Conservation (phyloP, 192 early-diverging fungal species). For the Coemansia sp. region DNA sequence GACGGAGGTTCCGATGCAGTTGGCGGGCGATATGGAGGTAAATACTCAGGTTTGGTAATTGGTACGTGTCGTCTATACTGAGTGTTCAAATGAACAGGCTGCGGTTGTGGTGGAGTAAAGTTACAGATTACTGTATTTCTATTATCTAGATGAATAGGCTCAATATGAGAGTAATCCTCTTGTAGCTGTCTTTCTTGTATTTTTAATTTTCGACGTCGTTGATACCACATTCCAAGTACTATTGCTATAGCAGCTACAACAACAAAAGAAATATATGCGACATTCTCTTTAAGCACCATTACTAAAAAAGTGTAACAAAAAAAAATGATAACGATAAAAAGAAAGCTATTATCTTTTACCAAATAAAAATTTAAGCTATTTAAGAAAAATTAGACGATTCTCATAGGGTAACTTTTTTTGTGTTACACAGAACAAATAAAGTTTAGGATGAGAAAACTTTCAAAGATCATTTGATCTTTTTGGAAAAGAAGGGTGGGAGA, state of each 20-base stretch:
- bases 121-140: not conserved
- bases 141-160: not conserved
- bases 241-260: conserved; percentile 6
- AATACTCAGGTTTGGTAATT: conserved; percentile 16
- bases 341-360: not conserved
- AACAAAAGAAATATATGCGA: conserved; percentile 18
- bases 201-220: conserved; percentile 7
- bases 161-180: conserved; percentile 4
- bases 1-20: conserved; percentile 4
- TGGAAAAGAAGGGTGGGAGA: not conserved
- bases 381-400: not conserved
- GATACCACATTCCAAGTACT: conserved; percentile 2
- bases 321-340: not conserved
- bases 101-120: not conserved
- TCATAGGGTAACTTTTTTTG: not conserved
- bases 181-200: not conserved
- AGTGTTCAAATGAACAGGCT: conserved; percentile 1
- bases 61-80: not conserved
- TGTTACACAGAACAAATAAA: not conserved
- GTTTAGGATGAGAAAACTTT: not conserved
- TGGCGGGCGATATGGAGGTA: conserved; percentile 24
- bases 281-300: not conserved
- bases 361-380: not conserved
- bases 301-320: conserved; percentile 1
- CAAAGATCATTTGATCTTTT: not conserved